Evolutionary conservation across 2,329 filamentous ascomycete species (phyloP), one percentile per base, ranked within the genome.

Genomic region (Xylaria sp.): DNA sequence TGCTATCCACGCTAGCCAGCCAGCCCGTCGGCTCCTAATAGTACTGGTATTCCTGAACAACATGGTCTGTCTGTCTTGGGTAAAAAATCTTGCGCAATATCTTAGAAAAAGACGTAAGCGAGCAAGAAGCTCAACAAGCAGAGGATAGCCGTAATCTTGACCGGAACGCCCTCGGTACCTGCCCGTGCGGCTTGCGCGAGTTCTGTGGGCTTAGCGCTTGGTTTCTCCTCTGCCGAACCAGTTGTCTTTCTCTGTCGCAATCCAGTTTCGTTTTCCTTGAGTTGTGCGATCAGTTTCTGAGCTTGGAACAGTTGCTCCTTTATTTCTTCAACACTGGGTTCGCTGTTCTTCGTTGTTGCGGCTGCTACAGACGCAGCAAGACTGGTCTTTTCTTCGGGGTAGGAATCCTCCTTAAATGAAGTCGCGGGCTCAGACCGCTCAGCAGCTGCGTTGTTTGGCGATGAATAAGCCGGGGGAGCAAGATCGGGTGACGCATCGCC

Each of bases 71-170:
- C 56, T 54, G 5, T 12, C 54, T 55, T 48, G 54, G 43, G 31
- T 54, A 49, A 43, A 59, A 66, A 66, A 56, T 58, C 33, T 5
- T 33, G 55, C 36, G 63, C 63, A 48, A 64, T 68, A 52, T 70
- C 73, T 90, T 90, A 99, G 82, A 99, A 99, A 85, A 99, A 94
- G 81, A 98, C 89, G 83, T 98, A 99, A 64, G 94, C 96, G 75
- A 98, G 88, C 78, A 99, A 82, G 84, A 99, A 99, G 85, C 93
- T 94, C 72, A 97, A 76, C 76, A 99, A 85, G 79, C 94, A 98
- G 52, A 99, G 84, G 25, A 89, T 85, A 25, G 96, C 95, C 54
- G 93, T 93, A 71, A 95, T 88, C 80, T 95, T 91, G 59, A 99
- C 89, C 0, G 96, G 91, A 3, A 99, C 95, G 25, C 96, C 95